Evolutionary conservation across 2,329 filamentous ascomycete genomes (phyloP).

Genomic region (Microdochium nivale): DNA sequence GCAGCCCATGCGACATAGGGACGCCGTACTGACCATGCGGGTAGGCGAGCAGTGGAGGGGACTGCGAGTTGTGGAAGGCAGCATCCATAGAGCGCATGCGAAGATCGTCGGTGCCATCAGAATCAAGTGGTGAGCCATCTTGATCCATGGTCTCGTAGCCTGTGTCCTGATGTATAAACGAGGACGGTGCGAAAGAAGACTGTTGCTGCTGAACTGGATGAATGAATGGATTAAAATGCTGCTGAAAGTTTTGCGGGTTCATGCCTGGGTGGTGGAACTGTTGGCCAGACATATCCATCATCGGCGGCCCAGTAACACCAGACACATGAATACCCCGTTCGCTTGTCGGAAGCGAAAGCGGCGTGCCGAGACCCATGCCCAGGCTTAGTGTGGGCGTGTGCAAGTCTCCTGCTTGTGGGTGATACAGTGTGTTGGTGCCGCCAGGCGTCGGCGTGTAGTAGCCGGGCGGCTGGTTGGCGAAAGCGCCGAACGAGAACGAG

Average conservation of each 20-base stretch:
- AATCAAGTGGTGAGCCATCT: slow-evolving; percentile 60
- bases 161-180: slow-evolving; percentile 73
- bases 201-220: slow-evolving; percentile 49
- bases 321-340: slow-evolving; percentile 51
- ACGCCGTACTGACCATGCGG: slow-evolving; percentile 42
- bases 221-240: slow-evolving; percentile 64
- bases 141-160: slow-evolving; percentile 74
- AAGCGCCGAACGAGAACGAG: slow-evolving; percentile 70
- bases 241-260: slow-evolving; percentile 54
- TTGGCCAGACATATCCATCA: slow-evolving; percentile 49
- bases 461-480: slow-evolving; percentile 70
- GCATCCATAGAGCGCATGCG: slow-evolving; percentile 49
- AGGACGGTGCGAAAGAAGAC: slow-evolving; percentile 63
- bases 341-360: slow-evolving; percentile 68
- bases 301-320: slow-evolving; percentile 32
- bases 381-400: slow-evolving; percentile 73
- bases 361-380: slow-evolving; percentile 70
- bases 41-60: slow-evolving; percentile 50
- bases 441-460: slow-evolving; percentile 87
- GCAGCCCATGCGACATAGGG: slow-evolving; percentile 35
- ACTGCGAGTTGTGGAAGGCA: slow-evolving; percentile 48
- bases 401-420: slow-evolving; percentile 75
- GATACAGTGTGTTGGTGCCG: slow-evolving; percentile 71
- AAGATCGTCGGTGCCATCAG: slow-evolving; percentile 36
- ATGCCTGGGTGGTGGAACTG: slow-evolving; percentile 48